Percentiles rank a stretch among this genome's conserved stretches.
Conservation (phyloP, 805 yeast species). For the Candida verbasci region DNA sequence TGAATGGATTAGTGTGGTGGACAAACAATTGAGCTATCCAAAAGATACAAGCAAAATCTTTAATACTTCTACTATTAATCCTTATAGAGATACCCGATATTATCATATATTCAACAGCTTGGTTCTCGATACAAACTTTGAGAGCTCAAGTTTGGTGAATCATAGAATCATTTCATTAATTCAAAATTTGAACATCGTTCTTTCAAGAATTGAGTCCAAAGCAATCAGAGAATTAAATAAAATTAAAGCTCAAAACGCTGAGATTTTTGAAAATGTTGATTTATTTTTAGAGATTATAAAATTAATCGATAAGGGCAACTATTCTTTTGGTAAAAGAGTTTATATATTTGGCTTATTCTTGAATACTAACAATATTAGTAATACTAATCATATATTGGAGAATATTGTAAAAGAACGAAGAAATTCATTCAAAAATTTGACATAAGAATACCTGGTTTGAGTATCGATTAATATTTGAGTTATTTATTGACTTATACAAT, state of each 20-base stretch:
- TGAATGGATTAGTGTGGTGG: constrained; percentile 51
- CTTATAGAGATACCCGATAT: constrained; percentile 22
- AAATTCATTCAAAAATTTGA: constrained; percentile 6
- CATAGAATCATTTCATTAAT: constrained; percentile 29
- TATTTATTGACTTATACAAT: no score
- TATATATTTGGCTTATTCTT: constrained; percentile 61
- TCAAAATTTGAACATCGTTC: constrained; percentile 46
- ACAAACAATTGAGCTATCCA: constrained; percentile 21
- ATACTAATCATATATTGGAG: constrained; percentile 53
- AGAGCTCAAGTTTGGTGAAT: background rate
- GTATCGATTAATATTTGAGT: no score
- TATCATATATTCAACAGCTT: constrained; percentile 19
- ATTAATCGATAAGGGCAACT: constrained; percentile 54
- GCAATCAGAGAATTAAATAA: constrained; percentile 56
- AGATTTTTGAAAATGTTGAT: constrained; percentile 50
- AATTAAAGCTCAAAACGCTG: constrained; percentile 47
- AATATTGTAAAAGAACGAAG: constrained; percentile 44
- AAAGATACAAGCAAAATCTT: constrained; percentile 12
- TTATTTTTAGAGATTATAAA: constrained; percentile 49
- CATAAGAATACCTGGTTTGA: no score
- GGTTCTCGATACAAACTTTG: constrained; percentile 3
- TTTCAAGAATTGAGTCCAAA: constrained; percentile 43
- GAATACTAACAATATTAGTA: no score
- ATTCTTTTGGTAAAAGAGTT: constrained; percentile 57
- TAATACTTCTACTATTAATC: constrained; percentile 16